These are phyloP conservation scores for Trametes sp. DNA, from an alignment of 1,284 basidiomycete genomes.

Conservation along the genomic window DNA sequence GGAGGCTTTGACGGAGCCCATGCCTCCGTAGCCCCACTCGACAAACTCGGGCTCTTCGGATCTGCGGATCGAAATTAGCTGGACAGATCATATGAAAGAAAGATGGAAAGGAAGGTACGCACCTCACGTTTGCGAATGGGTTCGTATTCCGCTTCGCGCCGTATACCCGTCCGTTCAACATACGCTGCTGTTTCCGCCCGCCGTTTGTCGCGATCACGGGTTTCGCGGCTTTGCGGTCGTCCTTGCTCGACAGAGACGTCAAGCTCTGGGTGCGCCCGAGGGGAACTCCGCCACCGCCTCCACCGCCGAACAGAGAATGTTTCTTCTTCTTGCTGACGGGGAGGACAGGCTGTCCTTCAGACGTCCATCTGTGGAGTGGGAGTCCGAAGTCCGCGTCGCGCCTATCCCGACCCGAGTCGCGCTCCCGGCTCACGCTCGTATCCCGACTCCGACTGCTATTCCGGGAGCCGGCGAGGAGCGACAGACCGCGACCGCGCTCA, in stretches of 20 bases:
- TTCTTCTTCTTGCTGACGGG: slow-evolving; percentile 31
- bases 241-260: slow-evolving; percentile 29
- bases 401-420: slow-evolving; percentile 15
- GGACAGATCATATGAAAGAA: slow-evolving; percentile 3
- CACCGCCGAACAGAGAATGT: slow-evolving; percentile 18
- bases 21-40: slow-evolving; percentile 87
- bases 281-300: slow-evolving; percentile 26
- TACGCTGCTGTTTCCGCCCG: slow-evolving; percentile 45
- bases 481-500: slow-evolving; percentile 24
- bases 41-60: slow-evolving; percentile 74
- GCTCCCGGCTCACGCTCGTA: slow-evolving; percentile 26
- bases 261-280: slow-evolving; percentile 33
- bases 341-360: slow-evolving; percentile 29
- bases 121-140: slow-evolving; percentile 47
- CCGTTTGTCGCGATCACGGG: slow-evolving; percentile 24
- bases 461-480: slow-evolving; percentile 15
- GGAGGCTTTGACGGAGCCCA: slow-evolving; percentile 67
- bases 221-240: slow-evolving; percentile 29
- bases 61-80: slow-evolving; percentile 12
- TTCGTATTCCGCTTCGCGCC: slow-evolving; percentile 54
- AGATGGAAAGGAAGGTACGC: slow-evolving; percentile 19
- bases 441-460: slow-evolving; percentile 27
- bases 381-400: slow-evolving; percentile 31
- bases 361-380: slow-evolving; percentile 35
- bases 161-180: slow-evolving; percentile 84